Percentiles rank a stretch among this genome's conserved stretches.
Evolutionary conservation across 257 asterid genomes (phyloP).

Genomic region (Orobanche coerulescens): DNA sequence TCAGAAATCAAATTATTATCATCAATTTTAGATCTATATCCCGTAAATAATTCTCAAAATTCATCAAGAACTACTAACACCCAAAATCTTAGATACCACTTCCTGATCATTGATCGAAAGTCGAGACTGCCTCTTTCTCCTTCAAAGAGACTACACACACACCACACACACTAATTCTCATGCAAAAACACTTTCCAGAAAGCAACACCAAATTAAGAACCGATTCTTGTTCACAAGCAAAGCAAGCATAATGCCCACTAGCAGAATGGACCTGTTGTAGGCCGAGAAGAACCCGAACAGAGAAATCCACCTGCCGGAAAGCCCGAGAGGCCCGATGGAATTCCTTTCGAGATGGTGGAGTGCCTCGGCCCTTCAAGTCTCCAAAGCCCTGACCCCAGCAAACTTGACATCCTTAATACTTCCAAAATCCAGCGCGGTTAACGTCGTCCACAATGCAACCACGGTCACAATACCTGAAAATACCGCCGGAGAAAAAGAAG

Average conservation of each 20-base stretch:
- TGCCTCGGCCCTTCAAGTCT: conserved; percentile 78
- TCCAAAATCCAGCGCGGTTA: conserved; percentile 18
- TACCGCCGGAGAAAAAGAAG: conserved; percentile 34
- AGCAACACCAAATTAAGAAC: not conserved
- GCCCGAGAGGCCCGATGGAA: conserved; percentile 96
- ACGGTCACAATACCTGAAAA: conserved; percentile 43
- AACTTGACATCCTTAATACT: conserved; percentile 25
- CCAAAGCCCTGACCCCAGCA: conserved; percentile 55
- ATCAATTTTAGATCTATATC: no score
- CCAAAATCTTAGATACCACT: no score
- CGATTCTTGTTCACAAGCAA: not conserved
- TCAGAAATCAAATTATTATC: no score
- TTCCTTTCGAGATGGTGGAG: conserved; percentile 95
- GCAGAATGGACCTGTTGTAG: conserved; percentile 58
- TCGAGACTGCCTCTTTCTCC: no score
- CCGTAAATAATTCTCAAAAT: no score
- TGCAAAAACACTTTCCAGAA: conserved; percentile 20
- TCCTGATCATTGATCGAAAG: no score
- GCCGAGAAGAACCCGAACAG: conserved; percentile 48
- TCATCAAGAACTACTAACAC: no score
- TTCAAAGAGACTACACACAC: no score
- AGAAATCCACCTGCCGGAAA: conserved; percentile 71
- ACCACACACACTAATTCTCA: conserved; percentile 18
- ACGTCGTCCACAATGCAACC: not conserved
- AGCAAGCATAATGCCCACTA: not conserved